Evolutionary conservation across 805 yeast species (phyloP), one percentile per base, ranked within the genome.

Genomic region (Alloascoidea hylecoeti): DNA sequence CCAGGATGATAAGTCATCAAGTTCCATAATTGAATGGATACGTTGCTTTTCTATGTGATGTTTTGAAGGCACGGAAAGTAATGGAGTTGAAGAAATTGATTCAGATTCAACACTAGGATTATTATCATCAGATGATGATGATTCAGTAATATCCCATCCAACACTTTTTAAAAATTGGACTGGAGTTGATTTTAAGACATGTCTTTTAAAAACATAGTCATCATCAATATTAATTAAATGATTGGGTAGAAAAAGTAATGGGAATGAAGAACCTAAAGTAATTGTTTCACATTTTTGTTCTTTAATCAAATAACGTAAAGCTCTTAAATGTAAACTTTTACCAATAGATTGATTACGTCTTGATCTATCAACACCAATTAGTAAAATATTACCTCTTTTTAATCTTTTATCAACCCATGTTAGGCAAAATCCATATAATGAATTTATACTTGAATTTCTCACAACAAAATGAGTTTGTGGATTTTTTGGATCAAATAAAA

Each of bases 321-420:
- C 78, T 33, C 72, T 55, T 3, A 63, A 58, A 46, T 73, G 76
- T 27, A 74, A 51, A 42, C 68, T 68, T 38, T 65, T 64, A 3
- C 77, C 78, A 23, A 73, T 66, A 39, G 71, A 66, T 53, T 73
- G 75, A 15, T 64, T 57, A 35, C 78, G 52, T 41, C 71, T 68
- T 4, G 73, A 53, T 35, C 64, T 67, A 44, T 70, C 78, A 3
- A 75, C 81, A 46, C 66, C 50, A 6, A 74, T 43, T 48, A 61
- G 60, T 38, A 68, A 43, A 4, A 75, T 60, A 17, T 63, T 53
- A 1, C 79, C 80, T 3, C 52, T 48, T 15, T 47, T 45, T 13
- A 44, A 41, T 5, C 50, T 42, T 17, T 53, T 59, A 34, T 63
- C 60, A 3, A 63, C 64, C 76, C 78, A 72, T 2, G 78, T 72